Percentiles rank a stretch among this genome's conserved stretches.
phyloP scores from a whole-genome alignment of 129 eudicot genomes.

The Flaveria bidentis region DNA sequence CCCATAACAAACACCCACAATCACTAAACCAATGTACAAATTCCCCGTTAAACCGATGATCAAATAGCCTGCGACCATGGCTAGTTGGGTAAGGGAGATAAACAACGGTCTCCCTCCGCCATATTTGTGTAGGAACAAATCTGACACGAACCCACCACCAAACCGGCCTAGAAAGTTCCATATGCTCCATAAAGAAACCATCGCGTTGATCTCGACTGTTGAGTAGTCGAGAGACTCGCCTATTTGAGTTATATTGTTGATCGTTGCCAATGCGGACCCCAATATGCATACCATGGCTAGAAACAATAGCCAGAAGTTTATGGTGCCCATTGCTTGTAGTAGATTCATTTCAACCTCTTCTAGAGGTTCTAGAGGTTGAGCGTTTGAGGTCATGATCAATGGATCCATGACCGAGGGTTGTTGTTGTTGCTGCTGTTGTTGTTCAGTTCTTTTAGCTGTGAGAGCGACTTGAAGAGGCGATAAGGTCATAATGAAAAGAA shows the following conservation, averaged over 20 bases:
- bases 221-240: constrained; percentile 81
- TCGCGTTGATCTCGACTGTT: constrained; percentile 41
- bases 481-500: constrained; percentile 50
- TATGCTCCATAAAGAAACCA: constrained; percentile 90
- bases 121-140: constrained; percentile 49
- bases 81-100: constrained; percentile 53
- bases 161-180: constrained; percentile 95
- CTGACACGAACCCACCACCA: constrained; percentile 81
- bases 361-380: background rate
- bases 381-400: constrained; percentile 31
- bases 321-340: constrained; percentile 56
- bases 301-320: constrained; percentile 82
- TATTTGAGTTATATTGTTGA: constrained; percentile 74
- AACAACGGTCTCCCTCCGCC: constrained; percentile 80
- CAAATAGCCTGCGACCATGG: constrained; percentile 69
- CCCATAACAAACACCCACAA: constrained; percentile 86
- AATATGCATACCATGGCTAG: constrained; percentile 70
- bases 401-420: constrained; percentile 24
- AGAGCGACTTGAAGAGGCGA: constrained; percentile 62
- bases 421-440: background rate
- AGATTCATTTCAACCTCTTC: constrained; percentile 47
- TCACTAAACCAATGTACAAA: constrained; percentile 65
- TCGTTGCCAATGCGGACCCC: constrained; percentile 89
- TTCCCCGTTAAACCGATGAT: constrained; percentile 79
- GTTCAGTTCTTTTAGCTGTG: constrained; percentile 47